Evolutionary conservation across 1,139 yeast genomes (phyloP).

Genomic region (Geotrichum citri-aurantii): DNA sequence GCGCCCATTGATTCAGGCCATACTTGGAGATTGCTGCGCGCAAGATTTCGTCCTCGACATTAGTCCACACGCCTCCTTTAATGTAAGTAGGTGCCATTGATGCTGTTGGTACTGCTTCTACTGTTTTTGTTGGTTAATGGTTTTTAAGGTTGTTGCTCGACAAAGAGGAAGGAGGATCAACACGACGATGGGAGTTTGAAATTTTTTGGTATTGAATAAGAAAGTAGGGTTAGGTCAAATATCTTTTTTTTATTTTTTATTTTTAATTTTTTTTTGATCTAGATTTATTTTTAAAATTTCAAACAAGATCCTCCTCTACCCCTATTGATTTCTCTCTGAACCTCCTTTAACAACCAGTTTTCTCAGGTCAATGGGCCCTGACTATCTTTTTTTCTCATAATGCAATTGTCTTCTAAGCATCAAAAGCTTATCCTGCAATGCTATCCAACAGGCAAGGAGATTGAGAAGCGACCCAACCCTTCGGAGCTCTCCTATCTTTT

Average conservation of each 20-base stretch:
- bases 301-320: background rate
- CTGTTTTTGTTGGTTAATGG: background rate
- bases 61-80: slow-evolving; percentile 88
- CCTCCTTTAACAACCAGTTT: background rate
- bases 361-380: background rate
- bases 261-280: background rate
- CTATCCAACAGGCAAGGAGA: slow-evolving; percentile 82
- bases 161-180: background rate
- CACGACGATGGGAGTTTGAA: background rate
- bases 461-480: slow-evolving; percentile 84
- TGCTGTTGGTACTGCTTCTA: background rate
- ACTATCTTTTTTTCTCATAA: background rate
- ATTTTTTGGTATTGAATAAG: background rate
- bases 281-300: background rate
- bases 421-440: slow-evolving; percentile 86
- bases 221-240: background rate
- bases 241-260: background rate
- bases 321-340: background rate
- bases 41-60: slow-evolving; percentile 82
- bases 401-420: slow-evolving; percentile 55
- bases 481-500: slow-evolving; percentile 83
- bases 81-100: slow-evolving; percentile 61
- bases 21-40: slow-evolving; percentile 90
- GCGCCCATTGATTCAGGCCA: slow-evolving; percentile 91
- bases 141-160: background rate